Conservation (phyloP, 2,329 filamentous ascomycete genomes). For the Claviceps digitariae region DNA sequence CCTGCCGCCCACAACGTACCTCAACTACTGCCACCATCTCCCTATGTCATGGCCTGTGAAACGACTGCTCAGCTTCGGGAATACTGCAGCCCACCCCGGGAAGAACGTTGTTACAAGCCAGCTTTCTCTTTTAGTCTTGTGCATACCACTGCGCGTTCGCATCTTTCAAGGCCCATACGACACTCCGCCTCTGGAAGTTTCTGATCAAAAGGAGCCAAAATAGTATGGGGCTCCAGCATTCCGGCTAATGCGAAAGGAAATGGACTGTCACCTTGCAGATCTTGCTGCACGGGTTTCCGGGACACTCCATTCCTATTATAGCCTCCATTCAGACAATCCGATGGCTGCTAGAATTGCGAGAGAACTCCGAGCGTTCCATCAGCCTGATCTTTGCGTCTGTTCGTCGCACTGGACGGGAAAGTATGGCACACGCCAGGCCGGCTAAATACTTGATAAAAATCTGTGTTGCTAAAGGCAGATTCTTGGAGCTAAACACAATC, state of each 20-base stretch:
- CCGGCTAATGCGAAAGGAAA: not conserved
- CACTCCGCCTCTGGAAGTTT: not conserved
- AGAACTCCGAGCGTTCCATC: not conserved
- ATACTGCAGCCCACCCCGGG: no score
- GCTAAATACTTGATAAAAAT: no score
- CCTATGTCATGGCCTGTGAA: no score
- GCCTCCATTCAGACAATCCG: not conserved
- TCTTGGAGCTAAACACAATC: no score
- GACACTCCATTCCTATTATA: not conserved
- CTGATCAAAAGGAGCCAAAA: not conserved
- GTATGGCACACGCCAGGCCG: not conserved
- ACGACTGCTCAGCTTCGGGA: no score
- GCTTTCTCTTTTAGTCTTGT: not conserved
- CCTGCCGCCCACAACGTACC: no score
- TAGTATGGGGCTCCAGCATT: not conserved
- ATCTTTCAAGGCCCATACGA: not conserved
- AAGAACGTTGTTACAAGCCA: not conserved
- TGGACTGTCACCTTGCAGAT: not conserved
- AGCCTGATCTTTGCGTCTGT: not conserved
- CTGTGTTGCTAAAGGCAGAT: no score
- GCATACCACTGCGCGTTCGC: not conserved
- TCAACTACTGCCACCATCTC: no score
- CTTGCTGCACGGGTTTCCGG: not conserved
- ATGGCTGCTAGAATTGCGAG: not conserved
- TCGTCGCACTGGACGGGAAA: not conserved